Conservation (phyloP, 148 eudicot species). For the Spergularia marina region DNA sequence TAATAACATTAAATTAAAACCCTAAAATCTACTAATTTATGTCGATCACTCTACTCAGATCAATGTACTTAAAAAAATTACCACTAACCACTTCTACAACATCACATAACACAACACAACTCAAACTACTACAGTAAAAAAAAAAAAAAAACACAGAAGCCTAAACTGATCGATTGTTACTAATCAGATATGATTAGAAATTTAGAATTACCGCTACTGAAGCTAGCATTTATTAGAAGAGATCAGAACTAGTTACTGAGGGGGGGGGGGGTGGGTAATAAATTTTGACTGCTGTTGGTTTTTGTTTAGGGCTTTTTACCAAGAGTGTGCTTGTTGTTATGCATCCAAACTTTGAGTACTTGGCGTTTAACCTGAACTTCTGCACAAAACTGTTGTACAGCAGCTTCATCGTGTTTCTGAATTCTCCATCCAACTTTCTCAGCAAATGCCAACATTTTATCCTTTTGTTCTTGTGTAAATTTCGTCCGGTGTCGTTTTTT, state of each 20-base stretch:
- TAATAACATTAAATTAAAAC: constrained; percentile 7
- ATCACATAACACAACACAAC: constrained; percentile 8
- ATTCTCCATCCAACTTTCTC: constrained; percentile 54
- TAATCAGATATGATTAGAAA: neutral
- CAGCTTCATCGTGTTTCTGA: constrained; percentile 49
- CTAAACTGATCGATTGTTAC: neutral
- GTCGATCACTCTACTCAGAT: neutral
- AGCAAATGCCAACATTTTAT: constrained; percentile 51
- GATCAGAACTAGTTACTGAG: neutral
- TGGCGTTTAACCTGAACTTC: constrained; percentile 41
- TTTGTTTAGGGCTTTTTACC: constrained; percentile 53
- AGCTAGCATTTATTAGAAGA: neutral
- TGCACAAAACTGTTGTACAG: constrained; percentile 46
- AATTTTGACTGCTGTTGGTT: no score
- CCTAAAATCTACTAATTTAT: constrained; percentile 26
- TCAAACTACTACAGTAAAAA: neutral
- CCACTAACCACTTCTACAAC: constrained; percentile 11
- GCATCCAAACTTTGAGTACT: constrained; percentile 67
- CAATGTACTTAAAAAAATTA: constrained; percentile 12
- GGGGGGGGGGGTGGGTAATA: no score
- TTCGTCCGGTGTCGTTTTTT: constrained; percentile 43
- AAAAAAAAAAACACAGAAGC: neutral
- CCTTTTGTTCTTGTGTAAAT: constrained; percentile 48
- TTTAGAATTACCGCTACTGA: neutral
- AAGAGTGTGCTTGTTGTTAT: constrained; percentile 58